Base-by-base conservation (phyloP, 2,329 filamentous ascomycete genomes). In the Tolypocladium paradoxum region DNA sequence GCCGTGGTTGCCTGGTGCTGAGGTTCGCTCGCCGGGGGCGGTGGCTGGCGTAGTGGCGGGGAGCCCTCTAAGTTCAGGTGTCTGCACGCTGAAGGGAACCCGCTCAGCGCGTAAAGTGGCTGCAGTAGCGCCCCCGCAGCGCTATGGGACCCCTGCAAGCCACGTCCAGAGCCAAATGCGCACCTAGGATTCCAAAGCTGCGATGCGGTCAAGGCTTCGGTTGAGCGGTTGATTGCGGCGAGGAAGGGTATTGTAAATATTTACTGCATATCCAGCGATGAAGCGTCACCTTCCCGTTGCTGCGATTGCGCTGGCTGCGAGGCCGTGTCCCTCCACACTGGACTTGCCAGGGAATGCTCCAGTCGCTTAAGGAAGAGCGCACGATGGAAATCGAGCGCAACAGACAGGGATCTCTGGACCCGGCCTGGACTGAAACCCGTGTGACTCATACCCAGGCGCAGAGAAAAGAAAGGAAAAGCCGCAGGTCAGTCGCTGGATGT, bases 381-480 rank as follows among this genome's bases (percentile, higher is more conserved):
- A 45, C n/a, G n/a, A n/a, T n/a, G 46, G 27, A n/a, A 46, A 46
- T 20, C 43, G 16, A 31, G 43, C 27, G 24, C 22, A 14, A 22
- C 43, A 64, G 61, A 60, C 53, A 58, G 51, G 55, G 50, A 51
- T 53, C 31, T 22, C 49, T 48, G 45, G 47, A 34, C 45, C n/a
- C 45, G 52, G 50, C 49, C 43, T 56, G 50, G 47, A 55, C 49
- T 56, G 54, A 58, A 58, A 60, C 58, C 40, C 40, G 55, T 59
- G 54, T 61, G 59, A 61, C 59, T 61, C 59, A 61, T 56, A 38
- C 48, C 36, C 47, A 20, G n/a, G 49, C 29, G 45, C 29, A 47
- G 52, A 50, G 52, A 51, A 46, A 52, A 55, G 57, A 49, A 55
- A 53, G 55, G 37, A 53, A 56, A 54, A 54, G 35, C 56, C 31